Conservation (phyloP, 108 stramenopile species). For the Cylindrotheca closterium region DNA sequence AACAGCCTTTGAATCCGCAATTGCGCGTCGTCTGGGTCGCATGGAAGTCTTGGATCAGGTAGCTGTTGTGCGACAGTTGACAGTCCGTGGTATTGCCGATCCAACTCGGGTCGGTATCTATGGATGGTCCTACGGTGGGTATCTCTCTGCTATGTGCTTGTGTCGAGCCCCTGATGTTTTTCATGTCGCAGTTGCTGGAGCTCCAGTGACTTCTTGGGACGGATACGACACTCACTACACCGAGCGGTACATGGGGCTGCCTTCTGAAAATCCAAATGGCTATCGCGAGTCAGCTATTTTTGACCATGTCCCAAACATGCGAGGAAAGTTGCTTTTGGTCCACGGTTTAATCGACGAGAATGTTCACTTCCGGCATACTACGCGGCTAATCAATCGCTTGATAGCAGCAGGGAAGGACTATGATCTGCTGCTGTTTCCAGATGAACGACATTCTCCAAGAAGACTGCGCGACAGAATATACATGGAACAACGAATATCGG, state of each 20-base stretch:
- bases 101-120: slow-evolving; percentile 83
- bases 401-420: slow-evolving; percentile 85
- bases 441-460: slow-evolving; percentile 91
- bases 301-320: slow-evolving; percentile 76
- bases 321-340: slow-evolving; percentile 83
- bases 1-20: slow-evolving; percentile 80
- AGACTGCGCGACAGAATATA: slow-evolving; percentile 81
- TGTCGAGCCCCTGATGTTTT: slow-evolving; percentile 85
- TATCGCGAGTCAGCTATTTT: slow-evolving; percentile 75
- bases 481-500: slow-evolving; percentile 81
- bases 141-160: slow-evolving; percentile 89
- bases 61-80: slow-evolving; percentile 70
- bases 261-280: slow-evolving; percentile 69
- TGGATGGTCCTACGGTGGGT: slow-evolving; percentile 97
- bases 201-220: slow-evolving; percentile 95
- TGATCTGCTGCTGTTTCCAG: slow-evolving; percentile 91
- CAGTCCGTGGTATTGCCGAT: slow-evolving; percentile 72
- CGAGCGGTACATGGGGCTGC: slow-evolving; percentile 92
- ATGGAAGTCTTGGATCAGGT: slow-evolving; percentile 93
- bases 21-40: slow-evolving; percentile 70
- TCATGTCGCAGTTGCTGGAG: slow-evolving; percentile 86
- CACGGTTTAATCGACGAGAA: slow-evolving; percentile 97
- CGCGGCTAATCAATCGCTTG: slow-evolving; percentile 86
- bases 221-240: slow-evolving; percentile 97
- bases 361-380: slow-evolving; percentile 94